These are phyloP conservation scores for Solanum piurae DNA, from an alignment of 257 asterid species.

Conservation along the genomic window DNA sequence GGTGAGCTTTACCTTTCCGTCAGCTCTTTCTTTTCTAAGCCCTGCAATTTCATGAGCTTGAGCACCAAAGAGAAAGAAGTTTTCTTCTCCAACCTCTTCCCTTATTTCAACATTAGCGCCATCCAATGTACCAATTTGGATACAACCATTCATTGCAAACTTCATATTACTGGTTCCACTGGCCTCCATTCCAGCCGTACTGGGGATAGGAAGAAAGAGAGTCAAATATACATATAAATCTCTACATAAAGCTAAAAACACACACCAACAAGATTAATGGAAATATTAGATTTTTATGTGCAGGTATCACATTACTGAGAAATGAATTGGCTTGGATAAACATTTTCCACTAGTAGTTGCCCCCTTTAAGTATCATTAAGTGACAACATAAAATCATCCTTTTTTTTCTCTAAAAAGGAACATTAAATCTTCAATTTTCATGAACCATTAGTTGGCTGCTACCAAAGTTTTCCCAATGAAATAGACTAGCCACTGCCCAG, in stretches of 20 bases:
- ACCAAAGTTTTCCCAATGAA: not conserved
- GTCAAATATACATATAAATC: not conserved
- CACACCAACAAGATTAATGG: not conserved
- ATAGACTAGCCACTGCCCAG: not conserved
- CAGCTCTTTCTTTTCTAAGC: conserved; percentile 72
- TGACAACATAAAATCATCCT: not conserved
- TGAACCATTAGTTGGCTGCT: not conserved
- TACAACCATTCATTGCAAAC: conserved; percentile 77
- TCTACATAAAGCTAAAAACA: not conserved
- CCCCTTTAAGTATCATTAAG: not conserved
- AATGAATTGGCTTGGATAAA: not conserved
- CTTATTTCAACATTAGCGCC: conserved; percentile 91
- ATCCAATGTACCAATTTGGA: conserved; percentile 76
- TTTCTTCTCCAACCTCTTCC: conserved; percentile 80
- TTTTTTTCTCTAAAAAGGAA: not conserved
- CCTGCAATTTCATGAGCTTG: conserved; percentile 70
- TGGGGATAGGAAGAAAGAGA: conserved; percentile 3
- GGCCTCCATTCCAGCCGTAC: conserved; percentile 96
- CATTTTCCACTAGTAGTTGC: not conserved
- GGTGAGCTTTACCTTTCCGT: conserved; percentile 46
- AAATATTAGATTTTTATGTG: not conserved
- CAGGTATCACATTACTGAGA: not conserved
- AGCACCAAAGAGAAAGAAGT: conserved; percentile 88
- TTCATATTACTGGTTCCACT: conserved; percentile 97
- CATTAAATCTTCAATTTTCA: not conserved